Percentiles rank a stretch among this genome's conserved stretches.
Conservation (phyloP, 257 asterid species). For the Thymus quinquecostatus region DNA sequence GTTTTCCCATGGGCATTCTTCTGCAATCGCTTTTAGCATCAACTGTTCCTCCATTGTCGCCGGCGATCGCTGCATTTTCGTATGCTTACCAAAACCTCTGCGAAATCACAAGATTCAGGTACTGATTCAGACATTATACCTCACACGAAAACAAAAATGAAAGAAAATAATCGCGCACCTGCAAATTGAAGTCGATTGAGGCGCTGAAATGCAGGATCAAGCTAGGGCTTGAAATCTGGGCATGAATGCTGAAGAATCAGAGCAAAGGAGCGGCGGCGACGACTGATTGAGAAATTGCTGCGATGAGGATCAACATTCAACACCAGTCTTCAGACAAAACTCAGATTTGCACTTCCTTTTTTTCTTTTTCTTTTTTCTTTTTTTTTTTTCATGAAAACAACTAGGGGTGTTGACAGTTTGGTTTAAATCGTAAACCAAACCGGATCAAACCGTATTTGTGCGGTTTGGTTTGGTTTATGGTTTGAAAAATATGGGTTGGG, state of each 20-base stretch:
- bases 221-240: slow-evolving; percentile 33
- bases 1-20: slow-evolving; percentile 84
- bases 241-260: slow-evolving; percentile 23
- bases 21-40: slow-evolving; percentile 72
- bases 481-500: too few relatives aligned
- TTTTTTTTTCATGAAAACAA: too few relatives aligned
- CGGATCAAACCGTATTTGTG: too few relatives aligned
- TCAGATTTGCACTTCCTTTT: slow-evolving; percentile 12
- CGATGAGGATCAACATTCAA: not conserved
- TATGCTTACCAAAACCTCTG: slow-evolving; percentile 32
- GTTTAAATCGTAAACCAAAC: too few relatives aligned
- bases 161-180: slow-evolving; percentile 21
- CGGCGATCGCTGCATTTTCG: slow-evolving; percentile 73
- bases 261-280: not conserved
- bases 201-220: slow-evolving; percentile 41
- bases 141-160: not conserved
- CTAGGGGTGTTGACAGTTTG: too few relatives aligned
- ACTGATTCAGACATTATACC: slow-evolving; percentile 15
- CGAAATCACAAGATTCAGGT: slow-evolving; percentile 26
- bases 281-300: too few relatives aligned
- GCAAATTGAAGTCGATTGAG: slow-evolving; percentile 17
- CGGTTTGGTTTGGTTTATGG: too few relatives aligned
- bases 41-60: slow-evolving; percentile 90
- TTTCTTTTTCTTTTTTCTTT: not conserved
- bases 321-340: slow-evolving; percentile 5